Evolutionary conservation across 2,329 filamentous ascomycete species (phyloP).

Genomic region (Hymenoscyphus linearis): DNA sequence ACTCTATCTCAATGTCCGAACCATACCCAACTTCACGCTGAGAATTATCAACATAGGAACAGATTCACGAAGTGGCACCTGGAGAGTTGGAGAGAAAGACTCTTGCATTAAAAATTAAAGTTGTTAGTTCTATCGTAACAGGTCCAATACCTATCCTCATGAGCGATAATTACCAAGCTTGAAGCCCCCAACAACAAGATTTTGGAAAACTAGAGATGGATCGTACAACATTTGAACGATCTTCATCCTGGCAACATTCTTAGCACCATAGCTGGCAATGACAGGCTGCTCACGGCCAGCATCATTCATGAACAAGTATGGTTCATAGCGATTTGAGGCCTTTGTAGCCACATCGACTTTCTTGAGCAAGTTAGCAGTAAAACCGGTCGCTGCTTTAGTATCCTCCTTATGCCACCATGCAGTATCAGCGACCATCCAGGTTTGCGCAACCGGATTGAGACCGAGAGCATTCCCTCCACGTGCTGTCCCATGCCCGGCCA

Average conservation of each 20-base stretch:
- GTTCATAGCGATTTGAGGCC: neutral
- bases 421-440: constrained; percentile 1
- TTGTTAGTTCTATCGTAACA: too few relatives aligned
- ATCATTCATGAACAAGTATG: constrained; percentile 1
- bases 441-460: neutral
- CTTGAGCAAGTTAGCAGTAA: neutral
- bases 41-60: too few relatives aligned
- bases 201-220: neutral
- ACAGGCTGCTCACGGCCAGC: neutral
- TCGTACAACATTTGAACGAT: neutral
- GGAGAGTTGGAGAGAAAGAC: too few relatives aligned
- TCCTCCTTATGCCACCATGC: neutral
- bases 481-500: neutral
- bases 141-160: too few relatives aligned
- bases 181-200: neutral
- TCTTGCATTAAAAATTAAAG: too few relatives aligned
- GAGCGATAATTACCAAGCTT: neutral
- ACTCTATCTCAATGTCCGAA: too few relatives aligned
- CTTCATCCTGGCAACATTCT: neutral
- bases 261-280: neutral
- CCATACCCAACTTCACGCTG: too few relatives aligned
- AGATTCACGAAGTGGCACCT: too few relatives aligned
- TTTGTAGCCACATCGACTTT: neutral
- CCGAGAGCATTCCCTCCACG: neutral
- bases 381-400: neutral